Evolutionary conservation across 2,329 filamentous ascomycete genomes (phyloP), one percentile per base, ranked within the genome.

Genomic region (Alternaria ethzedia): DNA sequence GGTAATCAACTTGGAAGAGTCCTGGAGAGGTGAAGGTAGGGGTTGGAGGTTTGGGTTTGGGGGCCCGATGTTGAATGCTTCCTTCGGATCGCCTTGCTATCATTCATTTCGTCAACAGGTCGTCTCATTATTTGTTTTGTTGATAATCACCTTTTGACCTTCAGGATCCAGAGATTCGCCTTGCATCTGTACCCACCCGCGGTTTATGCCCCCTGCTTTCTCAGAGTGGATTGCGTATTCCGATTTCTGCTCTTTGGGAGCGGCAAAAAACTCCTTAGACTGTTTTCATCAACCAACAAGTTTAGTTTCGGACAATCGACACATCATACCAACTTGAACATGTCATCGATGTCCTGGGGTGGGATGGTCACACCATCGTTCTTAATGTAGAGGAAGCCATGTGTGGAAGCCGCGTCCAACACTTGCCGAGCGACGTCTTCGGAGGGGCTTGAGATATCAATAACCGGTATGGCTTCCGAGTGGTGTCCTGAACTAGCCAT

Each of bases 51-150:
- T 71, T 3, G 70, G 72, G 61, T 83, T 76, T 76, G 96, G 97
- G 70, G 93, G 88, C 68, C 91, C 93, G 75, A 98, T 91, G 82
- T 98, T 99, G 85, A 98, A 95, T 41, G 91, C 93, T 83, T 94
- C 96, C 69, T 62, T 76, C 71, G 92, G 93, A 74, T 97, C 93
- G 15, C 93, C 92, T 30, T 89, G 85, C 90, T 93, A 67, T 10
- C 9, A 21, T 41, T 10, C 44, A n/a, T 11, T 17, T 12, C 61
- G 50, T 61, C 32, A 36, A n/a, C 32, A 36, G 32, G 15, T n/a
- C 0, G 15, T n/a, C 1, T 0, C 1, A 9, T 36, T 2, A 36
- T 1, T 36, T 36, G 8, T 36, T 36, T 0, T 36, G 7, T n/a
- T 9, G 32, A 0, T 1, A n/a, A 36, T 36, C 1, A 36, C 32